phyloP scores from a whole-genome alignment of 129 eudicot genomes.

The Mikania micrantha region DNA sequence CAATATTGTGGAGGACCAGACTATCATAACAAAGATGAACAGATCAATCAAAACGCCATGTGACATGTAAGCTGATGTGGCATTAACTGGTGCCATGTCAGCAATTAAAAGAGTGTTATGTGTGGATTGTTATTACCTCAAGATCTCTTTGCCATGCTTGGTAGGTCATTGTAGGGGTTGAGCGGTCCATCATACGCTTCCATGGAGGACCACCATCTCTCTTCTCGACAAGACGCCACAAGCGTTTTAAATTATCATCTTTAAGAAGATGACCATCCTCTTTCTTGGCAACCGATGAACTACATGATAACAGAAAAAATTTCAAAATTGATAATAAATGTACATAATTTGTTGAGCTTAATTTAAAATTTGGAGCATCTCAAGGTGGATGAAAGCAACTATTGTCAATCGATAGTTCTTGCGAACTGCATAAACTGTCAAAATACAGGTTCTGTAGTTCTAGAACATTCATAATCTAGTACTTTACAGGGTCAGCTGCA shows the following conservation, averaged over 20 bases:
- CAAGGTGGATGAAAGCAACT: background rate
- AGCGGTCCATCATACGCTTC: slow-evolving; percentile 83
- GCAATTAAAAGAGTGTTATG: background rate
- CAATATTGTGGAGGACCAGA: slow-evolving; percentile 88
- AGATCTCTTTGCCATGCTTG: slow-evolving; percentile 93
- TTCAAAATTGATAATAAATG: background rate
- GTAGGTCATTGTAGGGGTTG: slow-evolving; percentile 57
- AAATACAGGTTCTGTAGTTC: background rate
- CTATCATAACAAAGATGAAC: slow-evolving; percentile 26
- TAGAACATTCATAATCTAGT: background rate
- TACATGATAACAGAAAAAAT: slow-evolving; percentile 14
- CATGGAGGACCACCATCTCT: slow-evolving; percentile 91
- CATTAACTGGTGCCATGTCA: background rate
- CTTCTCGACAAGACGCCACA: slow-evolving; percentile 71
- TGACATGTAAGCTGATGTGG: background rate
- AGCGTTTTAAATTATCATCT: slow-evolving; percentile 51
- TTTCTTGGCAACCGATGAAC: slow-evolving; percentile 39
- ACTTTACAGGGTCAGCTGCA: background rate
- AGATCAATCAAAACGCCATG: background rate
- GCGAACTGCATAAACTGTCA: background rate
- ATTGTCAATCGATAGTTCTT: background rate
- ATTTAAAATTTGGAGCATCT: background rate
- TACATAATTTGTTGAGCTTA: background rate
- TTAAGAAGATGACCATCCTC: slow-evolving; percentile 37
- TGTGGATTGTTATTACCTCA: slow-evolving; percentile 31